These are phyloP conservation scores for Suhomyces chickasaworum DNA, from an alignment of 1,139 yeast genomes.

Conservation along the genomic window DNA sequence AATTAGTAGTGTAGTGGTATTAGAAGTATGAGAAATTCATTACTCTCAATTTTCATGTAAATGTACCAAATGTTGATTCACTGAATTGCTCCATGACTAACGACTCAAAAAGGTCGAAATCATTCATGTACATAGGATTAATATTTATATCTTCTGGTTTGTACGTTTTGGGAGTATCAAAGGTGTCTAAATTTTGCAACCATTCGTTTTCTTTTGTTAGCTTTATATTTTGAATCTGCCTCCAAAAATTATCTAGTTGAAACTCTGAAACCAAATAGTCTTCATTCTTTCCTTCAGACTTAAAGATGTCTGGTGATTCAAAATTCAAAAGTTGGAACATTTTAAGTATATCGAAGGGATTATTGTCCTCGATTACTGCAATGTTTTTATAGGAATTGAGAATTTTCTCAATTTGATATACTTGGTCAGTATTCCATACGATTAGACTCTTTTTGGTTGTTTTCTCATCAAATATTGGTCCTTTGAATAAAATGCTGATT, in stretches of 20 bases:
- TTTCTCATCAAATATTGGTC: slow-evolving; percentile 6
- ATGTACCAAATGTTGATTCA: not conserved
- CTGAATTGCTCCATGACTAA: slow-evolving; percentile 2
- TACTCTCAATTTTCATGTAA: not conserved
- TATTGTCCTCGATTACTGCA: slow-evolving; percentile 1
- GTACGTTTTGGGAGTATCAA: not conserved
- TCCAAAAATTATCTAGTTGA: slow-evolving; percentile 18
- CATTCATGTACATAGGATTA: slow-evolving; percentile 3
- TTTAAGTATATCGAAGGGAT: slow-evolving; percentile 7
- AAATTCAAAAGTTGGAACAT: slow-evolving; percentile 5
- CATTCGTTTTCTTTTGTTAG: slow-evolving; percentile 5
- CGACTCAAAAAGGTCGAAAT: slow-evolving; percentile 7
- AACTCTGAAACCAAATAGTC: slow-evolving; percentile 27
- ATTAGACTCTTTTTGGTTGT: slow-evolving; percentile 2
- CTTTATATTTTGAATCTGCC: slow-evolving; percentile 11
- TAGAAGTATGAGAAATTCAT: too few relatives aligned
- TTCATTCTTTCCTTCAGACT: slow-evolving; percentile 18
- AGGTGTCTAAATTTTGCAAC: not conserved
- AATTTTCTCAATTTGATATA: slow-evolving; percentile 2
- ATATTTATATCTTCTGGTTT: not conserved
- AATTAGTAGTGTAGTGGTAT: too few relatives aligned
- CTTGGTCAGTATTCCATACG: slow-evolving; percentile 10
- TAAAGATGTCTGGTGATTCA: not conserved
- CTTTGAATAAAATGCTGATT: slow-evolving; percentile 11
- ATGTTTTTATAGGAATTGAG: not conserved